phyloP scores from a whole-genome alignment of 768 basidiomycete genomes.

The Pluteus cervinus region DNA sequence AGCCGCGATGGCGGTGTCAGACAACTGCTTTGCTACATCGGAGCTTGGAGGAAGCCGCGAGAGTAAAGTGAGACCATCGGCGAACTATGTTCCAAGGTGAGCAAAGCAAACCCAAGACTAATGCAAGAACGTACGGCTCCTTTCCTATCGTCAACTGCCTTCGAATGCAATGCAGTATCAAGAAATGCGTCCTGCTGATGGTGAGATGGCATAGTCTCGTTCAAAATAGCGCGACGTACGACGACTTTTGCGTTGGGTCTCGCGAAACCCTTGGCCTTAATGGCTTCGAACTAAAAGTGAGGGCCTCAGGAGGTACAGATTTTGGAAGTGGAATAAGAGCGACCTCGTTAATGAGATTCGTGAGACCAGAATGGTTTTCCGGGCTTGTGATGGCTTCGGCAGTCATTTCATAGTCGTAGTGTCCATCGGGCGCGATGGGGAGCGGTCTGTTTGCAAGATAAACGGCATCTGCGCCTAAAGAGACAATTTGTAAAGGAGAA shows the following conservation, averaged over 20 bases:
- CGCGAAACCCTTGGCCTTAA: constrained; percentile 17
- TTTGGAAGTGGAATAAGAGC: no score
- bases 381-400: constrained; percentile 11
- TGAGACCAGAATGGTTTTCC: constrained; percentile 17
- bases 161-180: constrained; percentile 21
- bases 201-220: no score
- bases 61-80: constrained; percentile 20
- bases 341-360: constrained; percentile 14
- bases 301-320: no score
- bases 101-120: background rate
- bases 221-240: constrained; percentile 14
- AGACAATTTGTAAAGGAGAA: constrained; percentile 6
- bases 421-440: constrained; percentile 29
- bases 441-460: constrained; percentile 20
- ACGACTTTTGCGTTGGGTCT: constrained; percentile 17
- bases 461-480: constrained; percentile 15
- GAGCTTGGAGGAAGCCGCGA: constrained; percentile 16
- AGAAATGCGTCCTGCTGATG: constrained; percentile 23
- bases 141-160: constrained; percentile 38
- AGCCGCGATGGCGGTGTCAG: constrained; percentile 26
- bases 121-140: constrained; percentile 16
- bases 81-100: constrained; percentile 17
- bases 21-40: constrained; percentile 13
- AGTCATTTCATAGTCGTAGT: constrained; percentile 23
- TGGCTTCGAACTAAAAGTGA: constrained; percentile 11